A percentile compares a stretch with the other conserved stretches of the same genome.
Evolutionary conservation across 2,329 filamentous ascomycete species (phyloP).

Genomic region (Dendryphion nanum): DNA sequence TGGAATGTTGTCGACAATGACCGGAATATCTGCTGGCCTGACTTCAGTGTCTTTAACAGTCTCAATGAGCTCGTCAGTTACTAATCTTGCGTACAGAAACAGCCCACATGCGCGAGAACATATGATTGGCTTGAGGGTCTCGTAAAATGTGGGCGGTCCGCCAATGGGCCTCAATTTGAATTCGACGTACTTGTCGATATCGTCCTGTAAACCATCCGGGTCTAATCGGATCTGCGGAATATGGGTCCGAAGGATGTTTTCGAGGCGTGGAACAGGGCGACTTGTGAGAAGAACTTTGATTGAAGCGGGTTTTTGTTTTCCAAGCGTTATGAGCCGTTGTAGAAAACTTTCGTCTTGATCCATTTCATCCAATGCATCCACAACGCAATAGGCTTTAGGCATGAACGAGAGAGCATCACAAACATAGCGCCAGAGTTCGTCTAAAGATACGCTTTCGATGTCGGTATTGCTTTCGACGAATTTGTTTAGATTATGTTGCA

Average conservation of each 20-base stretch:
- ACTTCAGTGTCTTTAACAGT: conserved; percentile 14
- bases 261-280: conserved; percentile 36
- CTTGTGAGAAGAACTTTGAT: conserved; percentile 49
- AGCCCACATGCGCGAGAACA: conserved; percentile 40
- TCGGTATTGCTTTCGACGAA: conserved; percentile 1
- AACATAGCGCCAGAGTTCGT: conserved; percentile 13
- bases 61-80: conserved; percentile 40
- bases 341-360: conserved; percentile 41
- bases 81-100: conserved; percentile 47
- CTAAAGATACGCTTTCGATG: conserved; percentile 7
- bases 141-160: background rate
- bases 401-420: conserved; percentile 7
- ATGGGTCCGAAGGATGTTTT: conserved; percentile 13
- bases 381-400: conserved; percentile 38
- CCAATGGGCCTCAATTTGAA: background rate
- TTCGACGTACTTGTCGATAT: background rate
- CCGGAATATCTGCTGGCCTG: conserved; percentile 18
- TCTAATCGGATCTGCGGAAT: background rate
- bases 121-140: background rate
- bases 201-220: background rate
- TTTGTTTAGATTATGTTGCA: conserved; percentile 20
- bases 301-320: conserved; percentile 23
- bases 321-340: conserved; percentile 31
- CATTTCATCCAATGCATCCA: conserved; percentile 52
- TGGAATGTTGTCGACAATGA: conserved; percentile 25